phyloP scores from a whole-genome alignment of 2,329 filamentous ascomycete genomes.

The Pestalotiopsis fici region DNA sequence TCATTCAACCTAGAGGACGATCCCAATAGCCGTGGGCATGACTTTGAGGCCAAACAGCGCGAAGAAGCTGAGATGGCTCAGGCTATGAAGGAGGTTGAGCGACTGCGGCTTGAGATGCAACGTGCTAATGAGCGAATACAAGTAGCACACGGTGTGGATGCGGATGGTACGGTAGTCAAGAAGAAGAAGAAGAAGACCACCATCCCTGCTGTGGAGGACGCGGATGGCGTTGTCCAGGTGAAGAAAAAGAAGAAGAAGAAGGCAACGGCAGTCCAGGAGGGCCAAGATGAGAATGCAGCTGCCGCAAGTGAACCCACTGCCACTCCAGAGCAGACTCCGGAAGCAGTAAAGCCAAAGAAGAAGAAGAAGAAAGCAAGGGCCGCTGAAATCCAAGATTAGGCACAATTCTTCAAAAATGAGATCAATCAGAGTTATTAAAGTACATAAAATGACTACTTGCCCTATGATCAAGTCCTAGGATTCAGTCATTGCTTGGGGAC shows the following conservation, averaged over 20 bases:
- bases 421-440: neutral
- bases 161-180: constrained; percentile 65
- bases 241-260: constrained; percentile 54
- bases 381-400: constrained; percentile 24
- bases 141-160: constrained; percentile 67
- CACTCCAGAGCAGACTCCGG: constrained; percentile 2
- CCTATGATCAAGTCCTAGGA: too few relatives aligned
- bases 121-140: constrained; percentile 75
- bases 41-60: constrained; percentile 67
- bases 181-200: constrained; percentile 66
- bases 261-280: constrained; percentile 25
- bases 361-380: constrained; percentile 49
- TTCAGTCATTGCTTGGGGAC: too few relatives aligned
- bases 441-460: too few relatives aligned
- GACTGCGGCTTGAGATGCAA: constrained; percentile 86
- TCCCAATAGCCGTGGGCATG: constrained; percentile 37
- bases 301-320: neutral
- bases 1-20: constrained; percentile 68
- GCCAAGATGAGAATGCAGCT: constrained; percentile 17
- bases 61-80: constrained; percentile 88
- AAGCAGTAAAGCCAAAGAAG: constrained; percentile 41
- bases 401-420: neutral
- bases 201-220: constrained; percentile 6
- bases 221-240: constrained; percentile 23
- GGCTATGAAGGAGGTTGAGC: constrained; percentile 87